Evolutionary conservation across 2,329 filamentous ascomycete genomes (phyloP).

Genomic region (Phialocephala sp.): DNA sequence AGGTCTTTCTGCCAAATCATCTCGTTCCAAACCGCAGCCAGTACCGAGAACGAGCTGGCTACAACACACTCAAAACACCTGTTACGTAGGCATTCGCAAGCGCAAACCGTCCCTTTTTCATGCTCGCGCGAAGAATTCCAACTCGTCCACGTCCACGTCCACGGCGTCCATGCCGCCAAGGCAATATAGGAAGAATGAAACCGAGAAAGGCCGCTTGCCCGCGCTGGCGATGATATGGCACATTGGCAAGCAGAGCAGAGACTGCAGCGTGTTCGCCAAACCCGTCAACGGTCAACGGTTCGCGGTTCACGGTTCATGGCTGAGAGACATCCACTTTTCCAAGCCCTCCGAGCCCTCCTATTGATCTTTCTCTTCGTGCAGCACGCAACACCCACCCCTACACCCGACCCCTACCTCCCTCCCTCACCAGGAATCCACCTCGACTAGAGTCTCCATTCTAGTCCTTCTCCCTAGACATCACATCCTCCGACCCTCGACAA

Average conservation of each 20-base stretch:
- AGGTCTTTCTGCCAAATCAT: background rate
- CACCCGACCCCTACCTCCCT: background rate
- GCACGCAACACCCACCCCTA: background rate
- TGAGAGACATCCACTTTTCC: conserved; percentile 17
- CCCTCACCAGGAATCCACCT: background rate
- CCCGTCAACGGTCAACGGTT: background rate
- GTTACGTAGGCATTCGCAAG: conserved; percentile 32
- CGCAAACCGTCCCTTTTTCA: conserved; percentile 10
- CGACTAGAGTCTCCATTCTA: background rate
- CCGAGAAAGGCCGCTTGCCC: conserved; percentile 27
- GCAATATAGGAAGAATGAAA: conserved; percentile 27
- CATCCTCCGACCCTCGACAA: no score
- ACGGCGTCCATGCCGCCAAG: conserved; percentile 28
- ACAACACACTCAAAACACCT: conserved; percentile 36
- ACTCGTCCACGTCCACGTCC: conserved; percentile 16
- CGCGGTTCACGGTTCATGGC: background rate
- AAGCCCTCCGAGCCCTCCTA: conserved; percentile 17
- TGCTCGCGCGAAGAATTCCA: conserved; percentile 6
- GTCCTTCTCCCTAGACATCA: background rate
- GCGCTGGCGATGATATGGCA: background rate
- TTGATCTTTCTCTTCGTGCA: background rate
- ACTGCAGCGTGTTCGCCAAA: background rate
- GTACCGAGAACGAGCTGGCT: conserved; percentile 1
- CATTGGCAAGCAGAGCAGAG: conserved; percentile 13
- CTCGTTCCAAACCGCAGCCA: background rate